Conservation (phyloP, 768 basidiomycete genomes). For the Boletus rubroflammeus region DNA sequence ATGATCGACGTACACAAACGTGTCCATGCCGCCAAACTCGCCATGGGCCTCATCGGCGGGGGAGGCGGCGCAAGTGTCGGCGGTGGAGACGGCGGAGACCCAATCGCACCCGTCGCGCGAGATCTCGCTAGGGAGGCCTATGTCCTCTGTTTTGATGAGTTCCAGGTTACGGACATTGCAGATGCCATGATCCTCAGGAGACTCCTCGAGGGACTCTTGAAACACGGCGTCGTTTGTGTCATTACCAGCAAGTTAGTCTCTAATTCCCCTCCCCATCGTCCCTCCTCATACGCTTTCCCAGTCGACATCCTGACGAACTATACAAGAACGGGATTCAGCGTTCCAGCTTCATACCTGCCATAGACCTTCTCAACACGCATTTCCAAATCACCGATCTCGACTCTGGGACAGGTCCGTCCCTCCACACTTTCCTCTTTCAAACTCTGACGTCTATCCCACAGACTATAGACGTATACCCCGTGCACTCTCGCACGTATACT, state of each 20-base stretch:
- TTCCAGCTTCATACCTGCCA: conserved; percentile 90
- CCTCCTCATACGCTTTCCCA: conserved; percentile 29
- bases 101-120: conserved; percentile 81
- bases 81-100: conserved; percentile 52
- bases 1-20: conserved; percentile 99
- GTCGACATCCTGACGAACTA: conserved; percentile 94
- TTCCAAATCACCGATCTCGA: conserved; percentile 91
- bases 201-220: conserved; percentile 80
- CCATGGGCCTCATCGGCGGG: conserved; percentile 55
- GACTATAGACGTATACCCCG: conserved; percentile 95
- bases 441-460: conserved; percentile 27
- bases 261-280: neutral
- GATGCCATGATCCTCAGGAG: conserved; percentile 97
- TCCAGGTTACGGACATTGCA: conserved; percentile 97
- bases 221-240: conserved; percentile 87
- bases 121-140: conserved; percentile 81
- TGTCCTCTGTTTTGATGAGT: conserved; percentile 96
- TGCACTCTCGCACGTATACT: conserved; percentile 92
- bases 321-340: conserved; percentile 99
- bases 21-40: conserved; percentile 74
- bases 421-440: neutral
- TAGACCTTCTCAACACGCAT: conserved; percentile 83
- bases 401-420: conserved; percentile 79
- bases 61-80: conserved; percentile 27
- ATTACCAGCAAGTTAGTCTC: conserved; percentile 91